Evolutionary conservation across 2,329 filamentous ascomycete species (phyloP), one percentile per base, ranked within the genome.

Genomic region (Epichloe hybrida): DNA sequence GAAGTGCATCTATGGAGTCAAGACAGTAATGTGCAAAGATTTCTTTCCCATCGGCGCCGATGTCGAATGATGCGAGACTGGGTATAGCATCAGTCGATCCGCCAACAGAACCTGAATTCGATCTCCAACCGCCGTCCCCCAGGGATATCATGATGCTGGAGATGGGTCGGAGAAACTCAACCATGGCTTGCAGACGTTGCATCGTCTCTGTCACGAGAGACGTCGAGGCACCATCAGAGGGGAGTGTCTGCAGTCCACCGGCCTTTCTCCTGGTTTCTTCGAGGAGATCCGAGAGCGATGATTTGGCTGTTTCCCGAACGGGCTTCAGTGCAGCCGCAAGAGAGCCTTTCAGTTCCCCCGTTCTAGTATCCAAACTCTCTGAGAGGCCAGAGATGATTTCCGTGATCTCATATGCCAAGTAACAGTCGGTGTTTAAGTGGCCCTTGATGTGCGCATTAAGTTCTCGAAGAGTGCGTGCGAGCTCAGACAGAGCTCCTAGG

Each of bases 371-470:
- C 4, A 98, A 72, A 39, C 84, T 83, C 51, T 83, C 83, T 2
- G 88, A 89, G 46, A 95, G 75, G 12, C 77, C 78, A 0, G 88
- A 86, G 45, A 97, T 81, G 53, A 96, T 87, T 60, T 95, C 91
- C 35, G 94, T 87, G 35, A 97, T 87, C 64, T 98, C 93, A 64
- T 95, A 98, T 7, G 89, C 89, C 46, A 98, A 77, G 64, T 88
- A 97, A 67, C 91, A 97, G 65, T 98, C 93, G 0, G 88, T 95
- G 57, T 82, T 79, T 39, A 96, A 71, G 62, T 96, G 90, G 40
- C 78, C 72, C 63, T 90, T 89, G 66, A 97, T 89, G 61, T 96
- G 90, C 47, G 80, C 77, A 65, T 97, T 96, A 35, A 98, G 75
- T 61, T 97, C 91, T 31, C 86, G 81, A 50, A 97, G 68, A 0